Conservation (phyloP, 805 yeast species). For the Kluyveromyces aestuarii region DNA sequence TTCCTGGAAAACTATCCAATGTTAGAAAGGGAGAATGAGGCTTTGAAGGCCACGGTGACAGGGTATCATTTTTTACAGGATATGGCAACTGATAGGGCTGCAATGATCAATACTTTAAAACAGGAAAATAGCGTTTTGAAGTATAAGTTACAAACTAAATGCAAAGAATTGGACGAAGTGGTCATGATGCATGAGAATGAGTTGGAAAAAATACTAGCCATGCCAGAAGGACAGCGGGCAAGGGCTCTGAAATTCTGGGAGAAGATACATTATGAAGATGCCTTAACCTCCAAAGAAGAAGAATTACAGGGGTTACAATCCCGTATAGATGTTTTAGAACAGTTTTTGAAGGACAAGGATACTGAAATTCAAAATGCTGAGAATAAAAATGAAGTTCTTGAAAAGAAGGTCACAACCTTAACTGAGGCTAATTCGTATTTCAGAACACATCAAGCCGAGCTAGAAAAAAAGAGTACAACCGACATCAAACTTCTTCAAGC, state of each 20-base stretch:
- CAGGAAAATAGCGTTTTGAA: constrained; percentile 34
- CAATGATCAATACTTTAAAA: constrained; percentile 76
- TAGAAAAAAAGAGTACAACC: neutral
- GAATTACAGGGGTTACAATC: neutral
- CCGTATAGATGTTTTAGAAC: neutral
- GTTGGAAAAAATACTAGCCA: neutral
- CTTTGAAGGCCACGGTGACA: constrained; percentile 83
- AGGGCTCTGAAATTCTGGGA: neutral
- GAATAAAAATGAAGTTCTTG: neutral
- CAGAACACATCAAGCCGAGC: neutral
- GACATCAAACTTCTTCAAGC: neutral
- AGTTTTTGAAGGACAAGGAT: neutral
- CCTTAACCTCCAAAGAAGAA: neutral
- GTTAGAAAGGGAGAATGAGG: constrained; percentile 63
- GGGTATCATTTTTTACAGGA: constrained; percentile 61
- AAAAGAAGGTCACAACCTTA: neutral
- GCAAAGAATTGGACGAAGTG: constrained; percentile 15
- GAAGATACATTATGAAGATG: neutral
- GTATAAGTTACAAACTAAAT: constrained; percentile 27
- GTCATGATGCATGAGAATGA: neutral
- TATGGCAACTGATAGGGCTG: constrained; percentile 28
- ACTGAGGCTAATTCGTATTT: neutral
- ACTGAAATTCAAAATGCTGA: neutral
- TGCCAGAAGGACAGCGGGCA: neutral
- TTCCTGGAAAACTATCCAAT: constrained; percentile 51